These are phyloP conservation scores for Aspergillus phoenicis DNA, from an alignment of 2,329 filamentous ascomycete genomes.

Conservation along the genomic window DNA sequence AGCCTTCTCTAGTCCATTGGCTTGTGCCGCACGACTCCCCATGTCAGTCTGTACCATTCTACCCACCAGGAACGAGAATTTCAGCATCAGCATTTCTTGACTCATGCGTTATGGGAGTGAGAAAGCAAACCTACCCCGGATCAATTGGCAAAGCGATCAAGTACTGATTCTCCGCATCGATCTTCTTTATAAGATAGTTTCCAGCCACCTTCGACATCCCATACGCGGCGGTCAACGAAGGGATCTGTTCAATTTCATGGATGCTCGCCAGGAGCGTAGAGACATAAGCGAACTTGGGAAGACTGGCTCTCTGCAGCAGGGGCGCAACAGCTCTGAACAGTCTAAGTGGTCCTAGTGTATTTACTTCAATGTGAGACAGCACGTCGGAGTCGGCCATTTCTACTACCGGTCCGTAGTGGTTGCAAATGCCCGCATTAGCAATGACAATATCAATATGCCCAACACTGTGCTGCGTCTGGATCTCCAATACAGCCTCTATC, in stretches of 20 bases:
- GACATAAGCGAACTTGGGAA: constrained; percentile 39
- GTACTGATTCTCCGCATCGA: constrained; percentile 25
- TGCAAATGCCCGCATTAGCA: constrained; percentile 53
- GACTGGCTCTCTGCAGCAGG: constrained; percentile 30
- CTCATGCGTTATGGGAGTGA: neutral
- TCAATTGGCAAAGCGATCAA: constrained; percentile 31
- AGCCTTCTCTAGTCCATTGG: constrained; percentile 35
- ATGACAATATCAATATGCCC: constrained; percentile 16
- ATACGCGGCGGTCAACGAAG: constrained; percentile 23
- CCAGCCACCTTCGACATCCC: constrained; percentile 28
- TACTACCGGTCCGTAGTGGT: constrained; percentile 33
- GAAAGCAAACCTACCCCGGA: constrained; percentile 33
- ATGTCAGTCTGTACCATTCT: constrained; percentile 48
- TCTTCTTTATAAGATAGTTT: constrained; percentile 25
- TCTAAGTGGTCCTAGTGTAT: constrained; percentile 37
- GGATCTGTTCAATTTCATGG: constrained; percentile 26
- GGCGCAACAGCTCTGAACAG: constrained; percentile 41
- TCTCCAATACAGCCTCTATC: neutral
- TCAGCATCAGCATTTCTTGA: neutral
- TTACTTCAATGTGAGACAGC: constrained; percentile 44
- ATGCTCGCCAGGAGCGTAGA: constrained; percentile 43
- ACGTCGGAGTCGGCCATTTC: constrained; percentile 43
- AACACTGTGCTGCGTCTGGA: constrained; percentile 14
- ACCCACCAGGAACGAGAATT: neutral
- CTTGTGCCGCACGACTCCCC: constrained; percentile 41